Conservation (phyloP, 2,329 filamentous ascomycete species). For the Aureobasidium leucospermi region DNA sequence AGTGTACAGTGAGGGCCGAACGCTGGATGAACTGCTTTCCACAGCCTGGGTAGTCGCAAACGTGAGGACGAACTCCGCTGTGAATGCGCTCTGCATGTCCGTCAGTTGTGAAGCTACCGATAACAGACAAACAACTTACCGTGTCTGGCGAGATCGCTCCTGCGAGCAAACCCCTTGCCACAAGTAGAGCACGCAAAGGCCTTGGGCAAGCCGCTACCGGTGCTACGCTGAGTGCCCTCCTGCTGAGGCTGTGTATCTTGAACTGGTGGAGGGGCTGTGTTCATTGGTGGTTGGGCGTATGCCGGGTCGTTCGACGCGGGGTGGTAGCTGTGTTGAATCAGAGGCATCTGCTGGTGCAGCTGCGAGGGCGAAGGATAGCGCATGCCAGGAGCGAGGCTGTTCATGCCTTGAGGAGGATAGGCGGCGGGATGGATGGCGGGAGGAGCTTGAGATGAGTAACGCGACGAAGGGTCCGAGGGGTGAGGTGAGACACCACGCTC, state of each 20-base stretch:
- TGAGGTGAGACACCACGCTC: conserved; percentile 52
- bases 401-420: conserved; percentile 39
- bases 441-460: conserved; percentile 51
- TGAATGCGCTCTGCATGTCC: conserved; percentile 75
- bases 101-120: conserved; percentile 26
- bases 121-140: conserved; percentile 51
- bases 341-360: conserved; percentile 44
- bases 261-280: conserved; percentile 18
- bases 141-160: conserved; percentile 90
- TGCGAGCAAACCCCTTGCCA: conserved; percentile 81
- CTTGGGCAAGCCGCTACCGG: conserved; percentile 53
- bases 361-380: conserved; percentile 48
- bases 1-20: conserved; percentile 89
- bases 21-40: conserved; percentile 97
- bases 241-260: conserved; percentile 28
- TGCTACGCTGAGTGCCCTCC: conserved; percentile 29
- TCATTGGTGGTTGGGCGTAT: conserved; percentile 29
- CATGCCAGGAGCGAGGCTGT: conserved; percentile 44
- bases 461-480: conserved; percentile 47
- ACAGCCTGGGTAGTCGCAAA: conserved; percentile 82
- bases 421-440: conserved; percentile 40
- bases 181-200: conserved; percentile 87
- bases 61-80: conserved; percentile 80
- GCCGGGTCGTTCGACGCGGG: conserved; percentile 41
- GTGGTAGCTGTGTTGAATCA: conserved; percentile 50